Base-by-base conservation (phyloP, 208 protist genomes). In the Leishmania tropica region DNA sequence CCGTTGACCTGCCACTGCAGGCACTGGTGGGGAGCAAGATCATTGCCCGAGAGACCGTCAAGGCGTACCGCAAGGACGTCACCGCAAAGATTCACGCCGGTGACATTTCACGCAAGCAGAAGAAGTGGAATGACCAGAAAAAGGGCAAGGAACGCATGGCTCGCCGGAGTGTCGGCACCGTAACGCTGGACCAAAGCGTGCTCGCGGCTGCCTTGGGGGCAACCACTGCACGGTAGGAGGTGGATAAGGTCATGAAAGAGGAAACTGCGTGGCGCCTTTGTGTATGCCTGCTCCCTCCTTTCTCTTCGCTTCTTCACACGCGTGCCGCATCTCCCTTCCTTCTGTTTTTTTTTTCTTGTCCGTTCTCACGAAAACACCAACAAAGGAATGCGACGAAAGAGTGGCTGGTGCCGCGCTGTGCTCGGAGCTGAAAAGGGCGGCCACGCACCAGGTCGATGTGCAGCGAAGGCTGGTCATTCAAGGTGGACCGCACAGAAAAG, bases 61-160 rank as follows among this genome's bases (percentile, higher is more conserved):
- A 92, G 86, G 97, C 96, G 11, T 96, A 99, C 79, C 85, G 95
- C 47, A 99, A 99, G 83, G 96, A 99, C 78, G 98, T 99, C 6
- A 99, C 97, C 7, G 92, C 94, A 40, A 98, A 98, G 80, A 98
- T 97, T 71, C 97, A 98, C 90, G 98, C 98, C 56, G 98, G 98
- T 71, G 98, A 99, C 81, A 96, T 99, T 58, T 97, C 97, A 31
- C 91, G 98, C 56, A 99, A 99, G 83, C 89, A 94, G 84, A 99
- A 99, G 88, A 96, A 99, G 78, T 96, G 99, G 86, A 94, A 96
- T 56, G 98, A 99, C 82, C 98, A 99, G 90, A 99, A 99, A 83
- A 98, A 99, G 87, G 98, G 98, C 73, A 99, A 99, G 88, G 98
- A 99, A 85, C 87, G 93, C 76, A 99, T 99, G 96, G 98, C 97